Conservation (phyloP, 2,329 filamentous ascomycete species). For the Trichoderma breve region DNA sequence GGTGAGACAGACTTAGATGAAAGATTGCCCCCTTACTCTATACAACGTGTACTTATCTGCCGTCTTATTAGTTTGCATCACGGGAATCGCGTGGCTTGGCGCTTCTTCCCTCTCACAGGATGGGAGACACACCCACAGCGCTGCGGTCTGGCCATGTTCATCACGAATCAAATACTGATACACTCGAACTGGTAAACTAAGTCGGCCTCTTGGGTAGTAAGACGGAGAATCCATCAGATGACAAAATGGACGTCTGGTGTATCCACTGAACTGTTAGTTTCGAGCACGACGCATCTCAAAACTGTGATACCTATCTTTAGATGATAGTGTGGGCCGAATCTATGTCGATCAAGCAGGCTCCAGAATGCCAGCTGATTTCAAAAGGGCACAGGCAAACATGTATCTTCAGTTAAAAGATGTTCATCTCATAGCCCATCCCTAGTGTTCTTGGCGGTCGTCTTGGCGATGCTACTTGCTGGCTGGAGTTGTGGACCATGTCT, state of each 20-base stretch:
- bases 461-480: not conserved
- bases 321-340: not conserved
- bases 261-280: not conserved
- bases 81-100: not conserved
- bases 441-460: constrained; percentile 13
- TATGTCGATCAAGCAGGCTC: not conserved
- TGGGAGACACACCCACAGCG: not conserved
- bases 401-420: not conserved
- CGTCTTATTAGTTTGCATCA: not conserved
- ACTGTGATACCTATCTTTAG: not conserved
- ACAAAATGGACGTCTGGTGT: not conserved
- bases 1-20: not conserved
- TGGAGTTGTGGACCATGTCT: not conserved
- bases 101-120: not conserved
- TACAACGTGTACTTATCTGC: not conserved
- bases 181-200: not conserved
- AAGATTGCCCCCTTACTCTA: not conserved
- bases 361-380: not conserved
- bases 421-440: constrained; percentile 1
- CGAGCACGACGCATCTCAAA: not conserved
- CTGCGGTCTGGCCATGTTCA: not conserved
- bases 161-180: not conserved
- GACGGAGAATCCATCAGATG: too few relatives aligned
- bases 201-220: not conserved
- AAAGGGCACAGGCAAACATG: not conserved